Base-by-base conservation (phyloP, 768 basidiomycete species). In the Tulasnella sp. region DNA sequence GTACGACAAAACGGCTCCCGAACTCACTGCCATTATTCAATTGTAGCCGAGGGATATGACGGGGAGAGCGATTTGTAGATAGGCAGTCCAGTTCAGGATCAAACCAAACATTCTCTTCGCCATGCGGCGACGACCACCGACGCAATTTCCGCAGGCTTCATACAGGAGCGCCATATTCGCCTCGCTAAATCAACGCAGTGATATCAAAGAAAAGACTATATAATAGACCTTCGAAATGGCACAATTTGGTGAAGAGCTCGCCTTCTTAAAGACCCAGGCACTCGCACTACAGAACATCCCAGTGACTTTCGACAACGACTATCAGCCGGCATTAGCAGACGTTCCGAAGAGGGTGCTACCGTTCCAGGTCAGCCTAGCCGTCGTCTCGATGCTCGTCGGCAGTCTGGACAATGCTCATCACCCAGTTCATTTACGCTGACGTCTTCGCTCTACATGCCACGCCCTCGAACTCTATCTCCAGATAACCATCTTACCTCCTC, bases 341-440 rank as follows among this genome's bases (percentile, higher is more conserved):
- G 79, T 78, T 11, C 76, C 89, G 57, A 86, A 76, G 71, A 82
- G 75, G 64, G 75, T 89, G n/a, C 80, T 84, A 10, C 70, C 86
- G 25, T 72, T 90, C 58, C 81, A 80, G 49, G 87, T 87, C 60
- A 58, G 64, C 61, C 22, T 29, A 15, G 19, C 3, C 19, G 15
- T 29, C 17, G 24, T 58, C n/a, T 22, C 24, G 8, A n/a, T 22
- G 19, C 50, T 52, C 12, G 29, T 8, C 5, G 19, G 50, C 5
- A 7, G 50, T 30, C n/a, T n/a, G n/a, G n/a, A n/a, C n/a, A n/a
- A n/a, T n/a, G n/a, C n/a, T 21, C 29, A 31, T 52, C 42, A 22
- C 27, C n/a, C 17, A 8, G 25, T 1, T 9, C 24, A 9, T 17
- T 24, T 54, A 42, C 38, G 54, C 38, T 43, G 31, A 43, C 48